Base-by-base conservation (phyloP, 2,329 filamentous ascomycete genomes). In the Pseudogymnoascus sp. region DNA sequence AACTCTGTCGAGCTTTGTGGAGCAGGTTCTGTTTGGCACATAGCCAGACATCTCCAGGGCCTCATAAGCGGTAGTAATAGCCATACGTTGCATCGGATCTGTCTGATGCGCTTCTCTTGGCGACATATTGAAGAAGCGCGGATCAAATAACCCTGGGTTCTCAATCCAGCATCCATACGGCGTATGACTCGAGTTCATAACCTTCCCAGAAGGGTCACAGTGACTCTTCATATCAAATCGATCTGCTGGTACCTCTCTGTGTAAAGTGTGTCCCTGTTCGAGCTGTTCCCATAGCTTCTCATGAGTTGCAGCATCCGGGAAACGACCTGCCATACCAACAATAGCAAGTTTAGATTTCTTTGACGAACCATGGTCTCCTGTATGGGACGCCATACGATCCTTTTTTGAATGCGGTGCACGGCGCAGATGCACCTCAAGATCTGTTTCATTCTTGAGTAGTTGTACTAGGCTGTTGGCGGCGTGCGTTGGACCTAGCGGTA, bases 41-140 rank as follows among this genome's bases (percentile, higher is more conserved):
- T 90, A 89, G 1, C 90, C 90, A 33, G 87, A 86, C 85, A 90
- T 90, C 73, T 95, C 90, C 59, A 95, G 79, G 0, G 90, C 90
- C 71, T 93, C 90, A 69, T 91, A 93, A 0, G 89, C 89, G 2
- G 89, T 91, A 7, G 87, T 84, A 21, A 95, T 77, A 2, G 88
- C 87, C 68, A 93, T 80, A 69, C 90, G 83, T 73, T 91, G 89
- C 82, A 91, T 91, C 0, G 90, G 90, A 72, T 93, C 90, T 1
- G 88, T 91, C 72, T 92, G 88, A 61, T 85, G 83, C 29, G 90
- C 90, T 75, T 93, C 89, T 68, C 88, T 84, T 5, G 89, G 89
- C 37, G 89, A 92, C 86, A 93, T 92, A 75, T 91, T 91, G 82
- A 93, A 93, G 76, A 93, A 93, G 0, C 87, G 81, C n/a, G 88